Evolutionary conservation across 106 monocot genomes (phyloP).

Genomic region (Gastrodia elata): DNA sequence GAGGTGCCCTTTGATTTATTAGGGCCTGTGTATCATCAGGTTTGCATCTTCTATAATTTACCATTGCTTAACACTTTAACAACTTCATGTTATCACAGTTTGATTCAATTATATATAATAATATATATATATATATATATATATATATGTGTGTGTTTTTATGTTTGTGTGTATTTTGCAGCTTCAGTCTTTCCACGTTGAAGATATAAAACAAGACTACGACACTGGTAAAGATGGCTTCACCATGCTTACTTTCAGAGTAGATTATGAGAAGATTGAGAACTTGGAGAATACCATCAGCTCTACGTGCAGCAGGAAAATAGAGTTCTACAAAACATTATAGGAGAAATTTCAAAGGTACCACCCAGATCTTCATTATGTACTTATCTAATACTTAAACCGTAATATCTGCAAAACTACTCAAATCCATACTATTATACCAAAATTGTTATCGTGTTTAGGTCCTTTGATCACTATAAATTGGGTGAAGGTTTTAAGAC

Average conservation of each 20-base stretch:
- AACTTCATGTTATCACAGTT: neutral
- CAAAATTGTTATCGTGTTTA: too few species aligned
- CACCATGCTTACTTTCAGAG: slow-evolving; percentile 63
- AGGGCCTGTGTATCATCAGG: slow-evolving; percentile 91
- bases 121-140: too few species aligned
- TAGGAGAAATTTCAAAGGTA: neutral
- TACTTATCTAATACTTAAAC: too few species aligned
- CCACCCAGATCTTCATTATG: too few species aligned
- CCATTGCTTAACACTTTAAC: neutral
- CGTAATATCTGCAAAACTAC: too few species aligned
- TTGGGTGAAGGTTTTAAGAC: too few species aligned
- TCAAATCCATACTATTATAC: too few species aligned
- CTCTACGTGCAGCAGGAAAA: slow-evolving; percentile 52
- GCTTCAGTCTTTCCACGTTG: slow-evolving; percentile 78
- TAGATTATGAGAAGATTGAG: slow-evolving; percentile 70
- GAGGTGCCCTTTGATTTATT: slow-evolving; percentile 82
- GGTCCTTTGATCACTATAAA: too few species aligned
- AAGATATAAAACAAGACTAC: slow-evolving; percentile 80
- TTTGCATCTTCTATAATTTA: slow-evolving; percentile 8
- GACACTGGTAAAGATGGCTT: slow-evolving; percentile 80
- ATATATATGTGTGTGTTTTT: neutral
- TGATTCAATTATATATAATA: neutral
- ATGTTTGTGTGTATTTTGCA: slow-evolving; percentile 15
- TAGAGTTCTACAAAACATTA: slow-evolving; percentile 52
- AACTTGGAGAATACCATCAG: slow-evolving; percentile 58